A percentile compares a stretch with the other conserved stretches of the same genome.
phyloP scores from a whole-genome alignment of 345 rosid species.

The Melaleuca alternifolia region DNA sequence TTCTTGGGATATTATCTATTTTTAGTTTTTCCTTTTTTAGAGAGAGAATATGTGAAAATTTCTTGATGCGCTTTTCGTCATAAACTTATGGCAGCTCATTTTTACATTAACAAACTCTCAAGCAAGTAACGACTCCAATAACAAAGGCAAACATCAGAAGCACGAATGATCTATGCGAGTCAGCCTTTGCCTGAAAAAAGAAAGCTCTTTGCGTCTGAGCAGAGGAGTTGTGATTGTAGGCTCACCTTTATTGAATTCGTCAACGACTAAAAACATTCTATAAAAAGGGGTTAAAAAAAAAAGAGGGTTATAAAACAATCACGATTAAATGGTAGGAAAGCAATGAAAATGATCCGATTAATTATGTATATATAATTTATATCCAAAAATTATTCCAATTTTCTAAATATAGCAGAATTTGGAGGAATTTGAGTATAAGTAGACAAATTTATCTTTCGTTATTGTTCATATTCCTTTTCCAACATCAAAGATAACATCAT shows the following conservation, averaged over 20 bases:
- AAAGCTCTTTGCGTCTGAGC: neutral
- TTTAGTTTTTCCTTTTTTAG: neutral
- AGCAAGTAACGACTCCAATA: neutral
- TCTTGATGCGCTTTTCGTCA: fast-evolving
- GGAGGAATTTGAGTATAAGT: neutral
- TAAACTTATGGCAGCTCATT: fast-evolving
- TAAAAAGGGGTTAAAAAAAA: neutral
- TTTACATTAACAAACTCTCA: fast-evolving
- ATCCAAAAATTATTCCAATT: no score
- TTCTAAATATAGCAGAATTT: no score
- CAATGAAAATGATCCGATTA: fast-evolving
- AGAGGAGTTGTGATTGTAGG: neutral
- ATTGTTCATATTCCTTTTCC: neutral
- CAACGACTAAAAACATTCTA: fast-evolving
- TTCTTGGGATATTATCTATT: neutral
- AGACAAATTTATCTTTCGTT: neutral
- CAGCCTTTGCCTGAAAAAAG: fast-evolving
- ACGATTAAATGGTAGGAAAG: neutral
- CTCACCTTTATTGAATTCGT: neutral
- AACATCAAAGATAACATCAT: neutral
- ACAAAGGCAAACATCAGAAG: neutral
- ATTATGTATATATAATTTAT: neutral
- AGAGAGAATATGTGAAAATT: neutral
- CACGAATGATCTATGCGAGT: neutral
- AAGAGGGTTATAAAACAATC: neutral